Base-by-base conservation (phyloP, 176 grass and related monocot genomes). In the sorghum (Sorghum bicolor) region DNA sequence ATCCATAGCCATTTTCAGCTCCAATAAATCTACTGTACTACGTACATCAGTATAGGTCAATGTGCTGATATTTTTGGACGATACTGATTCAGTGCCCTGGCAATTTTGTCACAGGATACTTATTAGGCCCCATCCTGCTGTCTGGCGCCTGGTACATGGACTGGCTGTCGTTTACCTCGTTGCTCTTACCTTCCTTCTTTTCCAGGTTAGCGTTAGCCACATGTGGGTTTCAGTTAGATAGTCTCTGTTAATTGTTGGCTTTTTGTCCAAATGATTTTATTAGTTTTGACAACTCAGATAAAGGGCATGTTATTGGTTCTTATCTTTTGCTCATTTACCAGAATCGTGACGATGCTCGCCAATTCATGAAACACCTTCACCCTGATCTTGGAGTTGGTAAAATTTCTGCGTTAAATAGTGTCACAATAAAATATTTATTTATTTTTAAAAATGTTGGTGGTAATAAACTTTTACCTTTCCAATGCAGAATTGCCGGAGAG, bases 81-180 rank as follows among this genome's bases (percentile, higher is more conserved):
- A 26, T 55, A 83, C 77, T 87, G 79, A 90, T 84, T 70, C 61
- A 87, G 32, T 57, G 30, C 67, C 19, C 62, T 70, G 74, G 74
- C 88, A 17, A 83, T 69, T 41, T 79, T 76, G 32, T 80, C 69
- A 76, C 89, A 99, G 93, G 71, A 94, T 99, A 80, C 91, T 99
- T 85, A 99, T 99, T 87, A 94, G 97, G 84, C 97, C 97, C 50
- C 97, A 99, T 80, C 97, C 97, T 29, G 89, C 97, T 47, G 86
- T 99, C 70, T 99, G 97, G 97, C 97, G 97, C 64, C 83, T 99
- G 66, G 93, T 99, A 79, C 97, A 99, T 38, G 97, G 97, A 65
- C 77, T 96, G 44, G 91, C 97, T 60, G 93, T 99, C 71, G 97
- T 99, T 83, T 99, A 99, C 84, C 97, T 99, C 22, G 91, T 94